Evolutionary conservation across 768 basidiomycete species (phyloP), one percentile per base, ranked within the genome.

Genomic region (Lactarius vividus): DNA sequence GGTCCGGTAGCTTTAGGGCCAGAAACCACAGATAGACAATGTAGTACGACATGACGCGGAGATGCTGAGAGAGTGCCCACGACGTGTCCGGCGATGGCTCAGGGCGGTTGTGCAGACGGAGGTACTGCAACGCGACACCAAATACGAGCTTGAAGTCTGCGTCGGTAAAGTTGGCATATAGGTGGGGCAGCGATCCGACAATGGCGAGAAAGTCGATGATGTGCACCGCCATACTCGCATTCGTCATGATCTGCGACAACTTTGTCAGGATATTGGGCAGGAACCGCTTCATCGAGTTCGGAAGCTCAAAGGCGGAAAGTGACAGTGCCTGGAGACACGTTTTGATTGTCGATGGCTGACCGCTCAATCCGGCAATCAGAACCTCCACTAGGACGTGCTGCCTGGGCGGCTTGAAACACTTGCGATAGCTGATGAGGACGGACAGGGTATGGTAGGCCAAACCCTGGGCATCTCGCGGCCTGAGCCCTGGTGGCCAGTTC

Each of bases 21-120:
- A 97, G 81, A 79, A 96, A 98, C 97, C 97, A 98, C 46, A 89
- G 82, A 72, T 97, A 98, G 70, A 98, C 90, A 56, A 91, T 87
- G 70, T 89, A 91, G 75, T 93, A 96, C 0, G 93, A 93, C 72
- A 96, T 82, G 73, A 89, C 85, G 31, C 94, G 88, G 15, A 98
- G 91, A 73, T 96, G 93, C 75, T 96, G 94, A 0, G 94, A 89
- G 40, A 96, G 80, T 3, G 94, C 89, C 88, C 90, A 93, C 4
- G 91, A 93, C 28, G 87, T 84, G 6, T 84, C 81, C 1, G 84
- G 79, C 3, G 84, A 81, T 35, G 81, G 77, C 58, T 83, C 84
- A 9, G 79, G 79, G 26, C 85, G 85, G 69, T 90, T 92, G 75
- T 99, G 95, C 70, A 93, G 85, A 71, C 95, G 90, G 64, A 99